Percentiles rank a stretch among this genome's conserved stretches.
These are phyloP conservation scores for Cyclotella atomus DNA, from an alignment of 108 stramenopile species.

Conservation along the genomic window DNA sequence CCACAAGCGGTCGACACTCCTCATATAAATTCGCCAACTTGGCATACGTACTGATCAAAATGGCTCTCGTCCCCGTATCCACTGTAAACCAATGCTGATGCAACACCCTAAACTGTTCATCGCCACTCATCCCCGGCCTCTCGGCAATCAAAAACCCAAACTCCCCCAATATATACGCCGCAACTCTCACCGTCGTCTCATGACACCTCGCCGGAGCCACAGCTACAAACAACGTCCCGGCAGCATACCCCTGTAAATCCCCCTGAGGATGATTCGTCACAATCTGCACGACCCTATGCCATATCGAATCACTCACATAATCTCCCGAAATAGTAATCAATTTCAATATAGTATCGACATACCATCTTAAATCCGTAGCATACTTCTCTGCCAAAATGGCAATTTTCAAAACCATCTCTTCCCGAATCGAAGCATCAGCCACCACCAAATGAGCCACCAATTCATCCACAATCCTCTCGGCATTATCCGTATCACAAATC, in stretches of 20 bases:
- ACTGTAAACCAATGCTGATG: slow-evolving; percentile 94
- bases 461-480: slow-evolving; percentile 93
- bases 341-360: slow-evolving; percentile 97
- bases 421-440: slow-evolving; percentile 93
- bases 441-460: slow-evolving; percentile 89
- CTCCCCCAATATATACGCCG: slow-evolving; percentile 96
- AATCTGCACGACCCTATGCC: slow-evolving; percentile 98
- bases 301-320: slow-evolving; percentile 95
- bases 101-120: slow-evolving; percentile 93
- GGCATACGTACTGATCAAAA: slow-evolving; percentile 93
- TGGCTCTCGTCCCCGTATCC: slow-evolving; percentile 71
- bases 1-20: slow-evolving; percentile 90
- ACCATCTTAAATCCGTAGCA: slow-evolving; percentile 95
- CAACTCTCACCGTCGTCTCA: slow-evolving; percentile 91
- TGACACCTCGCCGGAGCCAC: slow-evolving; percentile 88
- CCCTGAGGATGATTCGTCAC: slow-evolving; percentile 97
- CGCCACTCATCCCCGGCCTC: slow-evolving; percentile 89
- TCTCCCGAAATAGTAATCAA: slow-evolving; percentile 95
- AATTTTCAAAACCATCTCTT: slow-evolving; percentile 98
- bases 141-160: slow-evolving; percentile 97
- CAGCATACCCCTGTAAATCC: slow-evolving; percentile 94
- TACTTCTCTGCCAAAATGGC: slow-evolving; percentile 98
- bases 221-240: slow-evolving; percentile 85
- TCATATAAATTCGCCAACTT: slow-evolving; percentile 96
- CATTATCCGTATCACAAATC: slow-evolving; percentile 95